Percentiles rank a stretch among this genome's conserved stretches.
phyloP scores from a whole-genome alignment of 2,329 filamentous ascomycete genomes.

The Samsoniella hepiali region DNA sequence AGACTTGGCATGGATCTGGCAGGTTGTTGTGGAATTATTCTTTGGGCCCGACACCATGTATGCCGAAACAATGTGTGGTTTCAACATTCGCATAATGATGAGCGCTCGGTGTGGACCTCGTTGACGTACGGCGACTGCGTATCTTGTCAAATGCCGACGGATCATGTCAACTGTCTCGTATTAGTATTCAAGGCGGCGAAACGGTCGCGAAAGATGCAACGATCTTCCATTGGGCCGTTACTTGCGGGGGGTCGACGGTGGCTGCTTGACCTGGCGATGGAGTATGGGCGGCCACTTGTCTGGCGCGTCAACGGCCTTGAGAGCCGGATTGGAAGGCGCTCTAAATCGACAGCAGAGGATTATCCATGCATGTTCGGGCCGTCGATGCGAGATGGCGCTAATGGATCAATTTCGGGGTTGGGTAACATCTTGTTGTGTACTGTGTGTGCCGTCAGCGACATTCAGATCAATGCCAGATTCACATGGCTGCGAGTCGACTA shows the following conservation, averaged over 20 bases:
- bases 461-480: neutral
- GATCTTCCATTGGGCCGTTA: neutral
- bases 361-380: neutral
- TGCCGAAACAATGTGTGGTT: neutral
- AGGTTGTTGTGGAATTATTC: neutral
- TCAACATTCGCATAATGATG: neutral
- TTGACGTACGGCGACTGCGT: neutral
- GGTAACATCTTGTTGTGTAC: neutral
- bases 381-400: neutral
- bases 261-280: neutral
- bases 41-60: neutral
- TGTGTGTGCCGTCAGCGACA: neutral
- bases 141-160: neutral
- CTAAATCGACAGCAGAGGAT: neutral
- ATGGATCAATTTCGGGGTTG: neutral
- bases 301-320: neutral
- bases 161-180: neutral
- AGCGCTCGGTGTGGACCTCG: neutral
- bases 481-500: neutral
- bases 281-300: neutral
- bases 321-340: neutral
- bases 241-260: conserved; percentile 5
- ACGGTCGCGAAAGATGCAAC: no score
- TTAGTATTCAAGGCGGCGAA: neutral
- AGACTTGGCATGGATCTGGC: conserved; percentile 1